These are phyloP conservation scores for Leccinum boreale DNA, from an alignment of 768 basidiomycete species.

Conservation along the genomic window DNA sequence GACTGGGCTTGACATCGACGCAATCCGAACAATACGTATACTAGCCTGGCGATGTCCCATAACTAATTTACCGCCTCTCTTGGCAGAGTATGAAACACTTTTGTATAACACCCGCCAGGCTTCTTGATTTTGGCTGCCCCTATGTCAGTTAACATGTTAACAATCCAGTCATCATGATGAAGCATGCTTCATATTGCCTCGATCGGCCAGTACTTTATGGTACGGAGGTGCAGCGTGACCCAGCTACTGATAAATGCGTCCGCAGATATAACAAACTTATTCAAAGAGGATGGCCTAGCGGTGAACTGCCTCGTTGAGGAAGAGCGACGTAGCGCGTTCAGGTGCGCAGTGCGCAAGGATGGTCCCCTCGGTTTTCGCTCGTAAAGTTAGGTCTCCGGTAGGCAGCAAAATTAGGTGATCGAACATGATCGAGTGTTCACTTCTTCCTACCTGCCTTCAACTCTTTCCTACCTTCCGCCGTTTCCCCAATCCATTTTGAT, in stretches of 20 bases:
- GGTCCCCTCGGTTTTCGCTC: not conserved
- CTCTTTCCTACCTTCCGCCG: conserved; percentile 31
- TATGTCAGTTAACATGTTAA: not conserved
- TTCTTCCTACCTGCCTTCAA: conserved; percentile 1
- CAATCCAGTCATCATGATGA: not conserved
- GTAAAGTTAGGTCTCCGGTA: not conserved
- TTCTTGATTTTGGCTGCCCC: not conserved
- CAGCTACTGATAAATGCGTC: not conserved
- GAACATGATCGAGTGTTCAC: not conserved
- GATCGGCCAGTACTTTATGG: not conserved
- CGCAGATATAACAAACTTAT: not conserved
- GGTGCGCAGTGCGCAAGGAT: not conserved
- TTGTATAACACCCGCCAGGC: not conserved
- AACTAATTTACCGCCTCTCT: too few relatives aligned
- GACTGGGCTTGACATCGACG: conserved; percentile 17
- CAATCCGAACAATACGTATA: not conserved
- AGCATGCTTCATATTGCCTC: not conserved
- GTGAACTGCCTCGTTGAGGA: not conserved
- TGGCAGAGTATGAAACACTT: not conserved
- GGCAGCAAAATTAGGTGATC: not conserved
- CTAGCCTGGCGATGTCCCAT: not conserved
- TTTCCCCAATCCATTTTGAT: conserved; percentile 35
- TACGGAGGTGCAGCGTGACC: not conserved
- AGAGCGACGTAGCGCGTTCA: not conserved
- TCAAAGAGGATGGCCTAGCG: not conserved